Conservation (phyloP, 805 yeast genomes). For the Ogataea allantospora region DNA sequence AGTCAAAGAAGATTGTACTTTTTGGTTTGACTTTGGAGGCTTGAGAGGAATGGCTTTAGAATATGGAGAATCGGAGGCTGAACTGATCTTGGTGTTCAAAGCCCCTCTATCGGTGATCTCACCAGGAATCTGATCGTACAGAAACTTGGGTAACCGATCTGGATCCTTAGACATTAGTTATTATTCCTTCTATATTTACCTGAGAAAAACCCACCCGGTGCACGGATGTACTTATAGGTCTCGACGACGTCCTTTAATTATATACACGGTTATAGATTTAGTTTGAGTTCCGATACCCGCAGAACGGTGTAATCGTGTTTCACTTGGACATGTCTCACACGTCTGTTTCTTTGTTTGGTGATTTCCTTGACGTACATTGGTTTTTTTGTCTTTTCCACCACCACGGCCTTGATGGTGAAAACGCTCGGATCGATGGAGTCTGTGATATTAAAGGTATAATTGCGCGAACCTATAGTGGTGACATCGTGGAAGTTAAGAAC, state of each 20-base stretch:
- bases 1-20: constrained; percentile 11
- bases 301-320: constrained; percentile 77
- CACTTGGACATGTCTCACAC: constrained; percentile 59
- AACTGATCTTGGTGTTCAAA: constrained; percentile 21
- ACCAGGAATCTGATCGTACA: constrained; percentile 31
- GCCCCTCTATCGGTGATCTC: constrained; percentile 27
- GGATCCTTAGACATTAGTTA: constrained; percentile 5
- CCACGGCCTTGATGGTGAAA: constrained; percentile 68
- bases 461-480: constrained; percentile 79
- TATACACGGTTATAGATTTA: constrained; percentile 35
- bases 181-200: background rate
- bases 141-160: constrained; percentile 28
- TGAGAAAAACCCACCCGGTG: background rate
- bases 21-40: constrained; percentile 1
- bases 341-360: constrained; percentile 79
- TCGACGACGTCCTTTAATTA: background rate
- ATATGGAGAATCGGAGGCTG: constrained; percentile 28
- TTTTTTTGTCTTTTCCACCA: constrained; percentile 81
- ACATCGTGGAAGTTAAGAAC: constrained; percentile 71
- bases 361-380: constrained; percentile 70
- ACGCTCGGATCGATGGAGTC: constrained; percentile 51
- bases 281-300: constrained; percentile 67
- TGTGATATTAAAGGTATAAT: constrained; percentile 60
- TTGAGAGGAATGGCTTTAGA: constrained; percentile 17
- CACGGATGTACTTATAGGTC: background rate